These are phyloP conservation scores for Aspergillus asperescens DNA, from an alignment of 495 filamentous ascomycete species.

Conservation along the genomic window DNA sequence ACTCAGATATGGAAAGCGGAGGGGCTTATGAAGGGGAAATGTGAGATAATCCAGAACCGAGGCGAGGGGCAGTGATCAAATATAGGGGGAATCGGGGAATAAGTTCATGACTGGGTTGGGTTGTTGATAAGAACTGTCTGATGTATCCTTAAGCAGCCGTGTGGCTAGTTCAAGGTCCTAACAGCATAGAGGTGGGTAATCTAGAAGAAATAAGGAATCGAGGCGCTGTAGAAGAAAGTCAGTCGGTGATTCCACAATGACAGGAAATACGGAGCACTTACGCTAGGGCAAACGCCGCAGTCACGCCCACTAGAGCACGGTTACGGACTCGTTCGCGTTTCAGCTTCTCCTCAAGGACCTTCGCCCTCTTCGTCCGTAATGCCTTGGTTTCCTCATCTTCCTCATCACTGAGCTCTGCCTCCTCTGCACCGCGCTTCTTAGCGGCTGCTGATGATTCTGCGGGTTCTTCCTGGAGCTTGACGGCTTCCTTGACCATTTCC, in stretches of 20 bases:
- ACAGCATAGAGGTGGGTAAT: background rate
- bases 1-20: slow-evolving; percentile 7
- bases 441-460: slow-evolving; percentile 40
- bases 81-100: slow-evolving; percentile 1
- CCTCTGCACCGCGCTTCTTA: slow-evolving; percentile 78
- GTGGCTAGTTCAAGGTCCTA: background rate
- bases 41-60: background rate
- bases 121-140: background rate
- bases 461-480: slow-evolving; percentile 46
- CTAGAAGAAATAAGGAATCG: slow-evolving; percentile 47
- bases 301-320: slow-evolving; percentile 77
- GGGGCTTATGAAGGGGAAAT: background rate
- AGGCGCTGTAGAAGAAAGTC: slow-evolving; percentile 31
- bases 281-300: slow-evolving; percentile 81
- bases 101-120: background rate
- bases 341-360: slow-evolving; percentile 67
- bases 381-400: slow-evolving; percentile 52
- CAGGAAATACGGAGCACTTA: slow-evolving; percentile 45
- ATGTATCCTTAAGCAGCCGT: background rate
- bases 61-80: background rate
- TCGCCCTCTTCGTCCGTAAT: slow-evolving; percentile 66
- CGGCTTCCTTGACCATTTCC: slow-evolving; percentile 81
- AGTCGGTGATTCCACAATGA: background rate
- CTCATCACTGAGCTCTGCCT: slow-evolving; percentile 48
- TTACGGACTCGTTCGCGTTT: slow-evolving; percentile 78